Conservation (phyloP, 2,329 filamentous ascomycete genomes). For the Gliomastix tumulicola region DNA sequence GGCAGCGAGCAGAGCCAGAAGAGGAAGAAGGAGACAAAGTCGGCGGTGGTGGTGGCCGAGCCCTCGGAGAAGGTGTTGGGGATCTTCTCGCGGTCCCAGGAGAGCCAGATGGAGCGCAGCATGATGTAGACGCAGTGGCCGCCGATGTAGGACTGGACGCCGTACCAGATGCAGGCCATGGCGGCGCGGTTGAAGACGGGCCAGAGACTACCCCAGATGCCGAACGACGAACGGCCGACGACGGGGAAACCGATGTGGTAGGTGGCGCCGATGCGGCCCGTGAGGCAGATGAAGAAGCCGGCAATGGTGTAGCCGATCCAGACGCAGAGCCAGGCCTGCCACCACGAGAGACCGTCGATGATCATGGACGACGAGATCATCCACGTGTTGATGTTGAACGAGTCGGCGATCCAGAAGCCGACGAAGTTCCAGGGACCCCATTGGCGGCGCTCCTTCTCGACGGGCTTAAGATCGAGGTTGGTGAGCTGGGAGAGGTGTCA, state of each 20-base stretch:
- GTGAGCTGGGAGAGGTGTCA: conserved; percentile 51
- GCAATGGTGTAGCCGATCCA: conserved; percentile 81
- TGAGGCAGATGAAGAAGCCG: conserved; percentile 66
- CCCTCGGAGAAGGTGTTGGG: conserved; percentile 56
- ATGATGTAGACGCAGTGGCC: conserved; percentile 81
- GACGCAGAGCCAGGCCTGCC: conserved; percentile 86
- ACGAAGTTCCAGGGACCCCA: conserved; percentile 89
- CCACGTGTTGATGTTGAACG: conserved; percentile 88
- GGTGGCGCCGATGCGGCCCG: conserved; percentile 74
- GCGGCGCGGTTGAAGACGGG: conserved; percentile 83
- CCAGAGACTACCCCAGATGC: conserved; percentile 85
- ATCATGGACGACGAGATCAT: conserved; percentile 88
- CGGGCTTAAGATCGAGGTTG: conserved; percentile 75
- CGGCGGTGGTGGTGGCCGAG: conserved; percentile 66
- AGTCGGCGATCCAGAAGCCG: conserved; percentile 79
- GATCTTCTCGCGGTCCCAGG: conserved; percentile 52
- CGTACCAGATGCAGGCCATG: conserved; percentile 85
- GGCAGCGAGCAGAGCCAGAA: conserved; percentile 80
- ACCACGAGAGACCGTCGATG: conserved; percentile 73
- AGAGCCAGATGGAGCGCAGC: conserved; percentile 78
- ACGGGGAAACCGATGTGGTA: conserved; percentile 92
- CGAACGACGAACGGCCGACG: conserved; percentile 69
- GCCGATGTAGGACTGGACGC: conserved; percentile 80
- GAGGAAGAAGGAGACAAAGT: conserved; percentile 77
- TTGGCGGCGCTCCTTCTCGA: conserved; percentile 72